Percentiles rank a stretch among this genome's conserved stretches.
Evolutionary conservation across 345 rosid genomes (phyloP).

Genomic region (Fremontodendron californicum): DNA sequence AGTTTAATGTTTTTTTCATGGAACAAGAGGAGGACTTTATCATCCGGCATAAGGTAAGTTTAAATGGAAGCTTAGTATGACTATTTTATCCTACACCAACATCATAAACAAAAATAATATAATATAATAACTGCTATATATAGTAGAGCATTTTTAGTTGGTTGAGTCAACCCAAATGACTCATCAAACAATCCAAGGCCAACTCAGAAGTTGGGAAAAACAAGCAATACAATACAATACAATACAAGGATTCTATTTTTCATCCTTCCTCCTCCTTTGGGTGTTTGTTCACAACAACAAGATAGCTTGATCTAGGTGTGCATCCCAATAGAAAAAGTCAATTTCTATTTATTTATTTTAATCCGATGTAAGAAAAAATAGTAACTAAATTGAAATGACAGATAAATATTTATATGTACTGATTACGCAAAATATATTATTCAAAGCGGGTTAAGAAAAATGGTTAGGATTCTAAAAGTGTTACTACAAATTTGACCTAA

Average conservation of each 20-base stretch:
- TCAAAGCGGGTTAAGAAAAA: too few relatives aligned
- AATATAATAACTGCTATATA: neutral
- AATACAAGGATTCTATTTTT: neutral
- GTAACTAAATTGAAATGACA: neutral
- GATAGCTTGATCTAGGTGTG: neutral
- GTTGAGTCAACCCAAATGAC: neutral
- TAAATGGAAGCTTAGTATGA: neutral
- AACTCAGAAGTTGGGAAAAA: too few relatives aligned
- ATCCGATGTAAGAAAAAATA: too few relatives aligned
- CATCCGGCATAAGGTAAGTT: conserved; percentile 62
- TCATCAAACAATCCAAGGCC: neutral
- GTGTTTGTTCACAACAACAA: neutral
- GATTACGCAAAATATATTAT: too few relatives aligned
- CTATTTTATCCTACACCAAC: neutral
- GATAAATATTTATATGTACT: too few relatives aligned
- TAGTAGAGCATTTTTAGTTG: too few relatives aligned
- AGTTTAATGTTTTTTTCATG: conserved; percentile 77
- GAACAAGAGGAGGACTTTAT: conserved; percentile 93
- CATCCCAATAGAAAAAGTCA: neutral
- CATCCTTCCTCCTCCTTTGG: neutral
- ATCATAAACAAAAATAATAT: neutral
- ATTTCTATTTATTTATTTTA: neutral
- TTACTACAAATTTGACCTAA: too few relatives aligned
- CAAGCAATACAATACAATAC: too few relatives aligned
- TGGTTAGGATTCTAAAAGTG: neutral